Base-by-base conservation (phyloP, 352 stramenopile species). In the Globisporangium perplexum region DNA sequence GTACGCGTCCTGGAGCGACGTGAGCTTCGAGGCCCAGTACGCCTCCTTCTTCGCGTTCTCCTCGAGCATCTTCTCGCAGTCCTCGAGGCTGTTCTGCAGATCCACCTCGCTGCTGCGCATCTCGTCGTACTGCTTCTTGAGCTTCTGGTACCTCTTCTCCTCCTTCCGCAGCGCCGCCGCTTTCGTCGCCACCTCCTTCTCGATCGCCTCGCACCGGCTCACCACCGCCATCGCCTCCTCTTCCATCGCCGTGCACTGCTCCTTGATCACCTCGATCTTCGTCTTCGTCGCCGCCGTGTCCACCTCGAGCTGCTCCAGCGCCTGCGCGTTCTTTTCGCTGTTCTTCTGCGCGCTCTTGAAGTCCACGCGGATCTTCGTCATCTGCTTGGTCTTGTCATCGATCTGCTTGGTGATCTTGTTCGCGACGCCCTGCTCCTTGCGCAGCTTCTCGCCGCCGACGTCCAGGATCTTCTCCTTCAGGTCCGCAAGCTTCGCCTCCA, bases 381-480 rank as follows among this genome's bases (percentile, higher is more conserved):
- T 86, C 58, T 86, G 71, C 67, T 97, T 96, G 1, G 82, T 89
- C 53, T 91, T 90, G n/a, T 86, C 78, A 18, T 95, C 84, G 36
- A 96, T 93, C 45, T 90, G 69, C 55, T 88, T 88, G 0, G 73
- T 77, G 39, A 93, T 85, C 53, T 88, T 90, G 26, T 86, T 76
- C 1, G 86, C 70, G 23, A 88, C 85, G 47, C 95, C 88, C 55
- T 97, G 84, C 62, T 98, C 90, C 57, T 97, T 97, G 51, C 97
- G 97, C 22, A 98, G 64, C 58, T 96, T 96, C 28, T 79, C 77
- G 28, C 96, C 95, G 47, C 96, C 96, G 41, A 98, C 91, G 60
- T 98, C 90, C 0, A 98, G 70, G 61, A 99, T 99, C 31, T 86
- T 77, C 35, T 98, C 90, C 69, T 99, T 97, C 7, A 98, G 66